Base-by-base conservation (phyloP, 116 monocot genomes). In the Iris pallida region DNA sequence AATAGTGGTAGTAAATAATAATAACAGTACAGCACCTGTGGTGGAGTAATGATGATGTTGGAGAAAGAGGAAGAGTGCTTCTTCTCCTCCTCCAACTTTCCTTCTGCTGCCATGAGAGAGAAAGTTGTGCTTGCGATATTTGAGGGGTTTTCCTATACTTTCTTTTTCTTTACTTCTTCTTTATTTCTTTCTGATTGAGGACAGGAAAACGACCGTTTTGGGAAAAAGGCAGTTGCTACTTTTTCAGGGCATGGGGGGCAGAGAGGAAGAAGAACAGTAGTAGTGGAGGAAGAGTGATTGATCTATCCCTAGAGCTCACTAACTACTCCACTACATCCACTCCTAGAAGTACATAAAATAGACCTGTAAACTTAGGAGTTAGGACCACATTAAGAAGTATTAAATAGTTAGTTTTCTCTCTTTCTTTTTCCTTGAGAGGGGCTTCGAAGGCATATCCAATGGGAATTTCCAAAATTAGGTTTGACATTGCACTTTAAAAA, bases 81-180 rank as follows among this genome's bases (percentile, higher is more conserved):
- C 55, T 64, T 65, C 70, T 71, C 18, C 55, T 64, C 45, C 65
- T 59, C 57, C 46, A 15, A 16, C 8, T 18, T 43, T 44, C 54
- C 72, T 40, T 53, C 51, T 43, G 53, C 20, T 56, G 57, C 56
- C 74, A 72, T 63, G 51, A 72, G 40, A 68, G 65, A 65, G 12
- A 16, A 16, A 9, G 3, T 4, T 52, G 12, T 52, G 19, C 3
- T 65, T 20, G 47, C 47, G 44, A 42, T 10, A 30, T 11, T 8
- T 8, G 19, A 4, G 42, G 51, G 13, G 6, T 2, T 30, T n/a
- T 68, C 19, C 15, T 53, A 13, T 4, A 51, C 48, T 68, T 7
- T 41, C 54, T 52, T 42, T 14, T 42, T 7, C 8, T 68, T 17
- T 59, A 2, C 19, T 14, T 12, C 17, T 11, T 4, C 57, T 70